These are phyloP conservation scores for Candida parachauliodes DNA, from an alignment of 805 yeast species.

Conservation along the genomic window DNA sequence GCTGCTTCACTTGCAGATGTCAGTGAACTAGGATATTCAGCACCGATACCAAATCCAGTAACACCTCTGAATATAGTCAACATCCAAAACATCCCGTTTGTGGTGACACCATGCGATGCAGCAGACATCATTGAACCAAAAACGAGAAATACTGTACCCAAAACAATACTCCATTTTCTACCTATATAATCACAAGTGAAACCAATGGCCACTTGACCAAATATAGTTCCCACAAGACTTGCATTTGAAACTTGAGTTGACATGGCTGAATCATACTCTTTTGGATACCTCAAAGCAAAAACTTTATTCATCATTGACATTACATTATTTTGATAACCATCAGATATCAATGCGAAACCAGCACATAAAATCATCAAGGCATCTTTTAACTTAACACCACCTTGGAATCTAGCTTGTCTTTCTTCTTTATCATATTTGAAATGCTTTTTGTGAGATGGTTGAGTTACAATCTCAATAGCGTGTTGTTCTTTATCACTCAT, in stretches of 20 bases:
- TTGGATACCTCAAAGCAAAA: conserved; percentile 47
- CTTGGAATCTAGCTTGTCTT: conserved; percentile 25
- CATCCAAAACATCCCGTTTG: conserved; percentile 74
- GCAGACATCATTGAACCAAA: conserved; percentile 65
- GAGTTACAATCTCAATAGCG: conserved; percentile 1
- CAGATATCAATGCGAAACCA: conserved; percentile 73
- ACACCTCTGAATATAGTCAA: conserved; percentile 69
- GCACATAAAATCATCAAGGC: conserved; percentile 53
- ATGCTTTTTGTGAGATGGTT: conserved; percentile 9
- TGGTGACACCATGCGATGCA: conserved; percentile 59
- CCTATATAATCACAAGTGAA: conserved; percentile 62
- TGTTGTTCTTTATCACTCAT: conserved; percentile 3
- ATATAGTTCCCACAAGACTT: conserved; percentile 62
- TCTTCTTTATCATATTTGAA: conserved; percentile 31
- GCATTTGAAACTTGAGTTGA: conserved; percentile 69
- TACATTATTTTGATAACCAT: conserved; percentile 72
- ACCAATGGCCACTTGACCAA: conserved; percentile 69
- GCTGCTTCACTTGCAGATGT: conserved; percentile 72
- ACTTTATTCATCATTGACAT: conserved; percentile 67
- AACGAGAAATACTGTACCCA: conserved; percentile 59
- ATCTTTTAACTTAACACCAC: conserved; percentile 25
- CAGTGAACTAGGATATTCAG: conserved; percentile 70
- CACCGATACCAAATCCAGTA: conserved; percentile 77
- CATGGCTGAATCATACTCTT: conserved; percentile 41
- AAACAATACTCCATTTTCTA: conserved; percentile 66